Evolutionary conservation across 371 early-diverging fungal genomes (phyloP).

Genomic region (Zopfochytrium polystomum): DNA sequence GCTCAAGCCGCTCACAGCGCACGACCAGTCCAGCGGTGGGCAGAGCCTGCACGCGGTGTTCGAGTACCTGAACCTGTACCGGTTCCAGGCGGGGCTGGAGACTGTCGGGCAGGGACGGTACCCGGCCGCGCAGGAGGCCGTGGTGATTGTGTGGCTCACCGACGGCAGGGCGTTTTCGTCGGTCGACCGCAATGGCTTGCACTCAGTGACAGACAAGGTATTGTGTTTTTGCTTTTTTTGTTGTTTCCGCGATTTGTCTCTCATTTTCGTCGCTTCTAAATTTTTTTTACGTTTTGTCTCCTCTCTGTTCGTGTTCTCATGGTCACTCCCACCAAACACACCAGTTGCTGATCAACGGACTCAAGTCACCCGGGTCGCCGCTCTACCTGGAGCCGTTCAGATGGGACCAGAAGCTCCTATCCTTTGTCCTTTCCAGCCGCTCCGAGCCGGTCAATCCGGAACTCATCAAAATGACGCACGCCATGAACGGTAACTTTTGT

Average conservation of each 20-base stretch:
- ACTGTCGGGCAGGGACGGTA: constrained; percentile 65
- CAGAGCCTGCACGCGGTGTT: constrained; percentile 58
- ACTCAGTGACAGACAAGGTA: constrained; percentile 22
- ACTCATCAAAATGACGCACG: constrained; percentile 57
- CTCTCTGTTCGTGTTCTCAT: no score
- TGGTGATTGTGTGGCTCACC: constrained; percentile 70
- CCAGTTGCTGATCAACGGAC: constrained; percentile 58
- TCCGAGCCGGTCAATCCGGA: constrained; percentile 48
- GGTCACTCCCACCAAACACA: no score
- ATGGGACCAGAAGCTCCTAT: constrained; percentile 69
- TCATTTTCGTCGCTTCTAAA: no score
- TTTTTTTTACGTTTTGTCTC: no score
- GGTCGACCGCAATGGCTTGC: constrained; percentile 12
- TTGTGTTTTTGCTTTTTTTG: no score
- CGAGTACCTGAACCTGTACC: constrained; percentile 57
- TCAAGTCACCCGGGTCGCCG: constrained; percentile 55
- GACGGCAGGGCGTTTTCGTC: constrained; percentile 52
- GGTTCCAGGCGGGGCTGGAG: constrained; percentile 55
- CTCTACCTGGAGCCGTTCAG: constrained; percentile 67
- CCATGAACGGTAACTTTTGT: constrained; percentile 71
- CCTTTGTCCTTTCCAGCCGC: constrained; percentile 56
- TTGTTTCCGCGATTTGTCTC: no score
- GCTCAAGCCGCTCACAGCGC: constrained; percentile 55
- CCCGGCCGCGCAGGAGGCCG: constrained; percentile 54
- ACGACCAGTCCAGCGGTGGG: constrained; percentile 60